phyloP scores from a whole-genome alignment of 768 basidiomycete species.

The Boletus reticulatus region DNA sequence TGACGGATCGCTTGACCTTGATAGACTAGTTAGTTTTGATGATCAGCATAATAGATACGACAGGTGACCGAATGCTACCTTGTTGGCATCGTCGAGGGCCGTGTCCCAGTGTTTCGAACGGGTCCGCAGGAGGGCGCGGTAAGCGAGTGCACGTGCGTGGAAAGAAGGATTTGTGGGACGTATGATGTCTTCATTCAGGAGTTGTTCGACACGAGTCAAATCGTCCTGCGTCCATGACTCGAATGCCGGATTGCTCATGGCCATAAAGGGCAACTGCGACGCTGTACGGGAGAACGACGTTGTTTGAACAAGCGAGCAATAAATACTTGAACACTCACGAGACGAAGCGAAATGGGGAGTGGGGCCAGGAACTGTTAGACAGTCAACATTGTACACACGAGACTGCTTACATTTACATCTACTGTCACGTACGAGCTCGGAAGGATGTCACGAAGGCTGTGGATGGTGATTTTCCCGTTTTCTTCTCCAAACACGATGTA shows the following conservation, averaged over 20 bases:
- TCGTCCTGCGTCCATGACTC: neutral
- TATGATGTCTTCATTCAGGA: neutral
- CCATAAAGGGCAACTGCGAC: slow-evolving; percentile 1
- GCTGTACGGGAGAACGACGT: neutral
- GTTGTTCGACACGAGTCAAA: neutral
- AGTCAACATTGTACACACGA: too few relatives aligned
- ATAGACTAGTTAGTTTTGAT: neutral
- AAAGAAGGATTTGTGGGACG: too few relatives aligned
- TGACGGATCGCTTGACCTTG: neutral
- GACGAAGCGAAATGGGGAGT: too few relatives aligned
- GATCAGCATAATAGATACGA: neutral
- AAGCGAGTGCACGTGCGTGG: slow-evolving; percentile 1
- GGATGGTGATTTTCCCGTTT: too few relatives aligned
- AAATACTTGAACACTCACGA: neutral
- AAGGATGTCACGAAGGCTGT: too few relatives aligned
- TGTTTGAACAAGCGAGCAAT: neutral
- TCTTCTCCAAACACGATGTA: too few relatives aligned
- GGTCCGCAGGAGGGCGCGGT: neutral
- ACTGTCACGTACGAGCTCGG: too few relatives aligned
- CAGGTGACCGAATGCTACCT: neutral
- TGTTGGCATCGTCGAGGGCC: slow-evolving; percentile 7
- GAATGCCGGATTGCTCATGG: neutral
- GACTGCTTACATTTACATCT: too few relatives aligned
- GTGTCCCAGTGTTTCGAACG: neutral
- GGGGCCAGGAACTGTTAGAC: too few relatives aligned